Percentiles rank a stretch among this genome's conserved stretches.
phyloP scores from a whole-genome alignment of 768 basidiomycete species.

The Boletus patriciae region DNA sequence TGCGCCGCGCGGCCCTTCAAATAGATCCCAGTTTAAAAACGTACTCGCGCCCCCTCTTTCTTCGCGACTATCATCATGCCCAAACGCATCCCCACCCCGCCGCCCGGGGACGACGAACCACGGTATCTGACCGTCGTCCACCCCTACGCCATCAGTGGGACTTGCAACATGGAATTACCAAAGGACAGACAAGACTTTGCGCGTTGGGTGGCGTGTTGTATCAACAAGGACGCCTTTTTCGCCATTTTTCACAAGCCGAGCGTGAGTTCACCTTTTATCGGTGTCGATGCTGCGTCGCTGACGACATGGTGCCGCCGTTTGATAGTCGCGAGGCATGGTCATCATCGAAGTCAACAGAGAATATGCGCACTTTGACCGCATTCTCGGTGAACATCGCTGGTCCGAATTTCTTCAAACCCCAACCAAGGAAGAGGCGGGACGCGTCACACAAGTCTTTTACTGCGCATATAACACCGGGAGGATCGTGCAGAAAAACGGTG shows the following conservation, averaged over 20 bases:
- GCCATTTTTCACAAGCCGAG: slow-evolving; percentile 47
- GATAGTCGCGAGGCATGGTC: slow-evolving; percentile 45
- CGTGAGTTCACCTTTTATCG: slow-evolving; percentile 32
- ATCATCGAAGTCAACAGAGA: slow-evolving; percentile 42
- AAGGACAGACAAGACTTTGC: slow-evolving; percentile 40
- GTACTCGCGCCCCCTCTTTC: not conserved
- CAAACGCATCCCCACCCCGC: slow-evolving; percentile 44
- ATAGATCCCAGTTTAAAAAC: not conserved
- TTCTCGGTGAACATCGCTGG: slow-evolving; percentile 48
- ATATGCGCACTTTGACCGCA: slow-evolving; percentile 31
- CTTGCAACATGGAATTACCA: slow-evolving; percentile 42
- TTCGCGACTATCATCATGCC: slow-evolving; percentile 32
- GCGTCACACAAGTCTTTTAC: slow-evolving; percentile 39
- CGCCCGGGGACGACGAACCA: slow-evolving; percentile 45
- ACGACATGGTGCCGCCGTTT: not conserved
- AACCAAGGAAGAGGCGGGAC: slow-evolving; percentile 26
- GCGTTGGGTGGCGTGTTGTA: slow-evolving; percentile 45
- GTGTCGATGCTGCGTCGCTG: not conserved
- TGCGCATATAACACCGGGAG: slow-evolving; percentile 40
- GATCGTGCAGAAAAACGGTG: slow-evolving; percentile 47
- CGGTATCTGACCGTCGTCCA: slow-evolving; percentile 45
- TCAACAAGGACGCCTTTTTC: slow-evolving; percentile 35
- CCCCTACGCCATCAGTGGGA: slow-evolving; percentile 40
- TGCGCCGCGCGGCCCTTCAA: slow-evolving; percentile 3
- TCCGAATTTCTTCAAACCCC: slow-evolving; percentile 38